Base-by-base conservation (phyloP, 1,284 basidiomycete species). In the Puccinia brachypodii region DNA sequence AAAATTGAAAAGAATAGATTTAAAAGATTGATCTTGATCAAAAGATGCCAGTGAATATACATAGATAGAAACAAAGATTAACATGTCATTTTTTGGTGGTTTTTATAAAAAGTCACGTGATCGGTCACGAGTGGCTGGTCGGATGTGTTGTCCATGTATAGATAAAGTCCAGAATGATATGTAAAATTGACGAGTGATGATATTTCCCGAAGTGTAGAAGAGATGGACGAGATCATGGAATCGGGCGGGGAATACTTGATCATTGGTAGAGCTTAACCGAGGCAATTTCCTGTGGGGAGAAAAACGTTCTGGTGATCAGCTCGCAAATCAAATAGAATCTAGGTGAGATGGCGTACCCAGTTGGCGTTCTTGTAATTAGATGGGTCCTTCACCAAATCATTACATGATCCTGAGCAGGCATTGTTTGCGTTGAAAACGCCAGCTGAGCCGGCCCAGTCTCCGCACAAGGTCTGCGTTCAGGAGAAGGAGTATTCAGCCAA, bases 381-480 rank as follows among this genome's bases (percentile, higher is more conserved):
- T 16, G 91, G 89, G 84, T 93, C 88, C 73, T 90, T 88, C 60
- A 95, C 90, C 53, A 89, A 89, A 22, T 91, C 87, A 11, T 88
- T 87, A 86, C 93, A 94, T 11, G 91, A 91, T 11, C 91, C 92
- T 0, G 91, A 89, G 86, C 92, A 94, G 1, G 50, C 53, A 33
- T 91, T 90, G 31, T 89, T 88, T 22, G 71, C 66, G 58, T 80
- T 81, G 86, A 91, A 94, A 13, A 79, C 76, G 22, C 64, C 66
- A 0, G 89, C 88, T 0, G 87, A 82, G 73, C 91, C 91, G 16
- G 94, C 94, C 95, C 93, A 96, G 84, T 94, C 92, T 83, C 94
- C 94, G 84, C 93, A 94, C 75, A 92, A 88, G 22, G 89, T 86
- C 84, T 62, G 85, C 82, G 31, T 83, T n/a, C n/a, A 81, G 79